A percentile compares a stretch with the other conserved stretches of the same genome.
phyloP scores from a whole-genome alignment of 1,139 yeast genomes.

The Suhomyces taliae region DNA sequence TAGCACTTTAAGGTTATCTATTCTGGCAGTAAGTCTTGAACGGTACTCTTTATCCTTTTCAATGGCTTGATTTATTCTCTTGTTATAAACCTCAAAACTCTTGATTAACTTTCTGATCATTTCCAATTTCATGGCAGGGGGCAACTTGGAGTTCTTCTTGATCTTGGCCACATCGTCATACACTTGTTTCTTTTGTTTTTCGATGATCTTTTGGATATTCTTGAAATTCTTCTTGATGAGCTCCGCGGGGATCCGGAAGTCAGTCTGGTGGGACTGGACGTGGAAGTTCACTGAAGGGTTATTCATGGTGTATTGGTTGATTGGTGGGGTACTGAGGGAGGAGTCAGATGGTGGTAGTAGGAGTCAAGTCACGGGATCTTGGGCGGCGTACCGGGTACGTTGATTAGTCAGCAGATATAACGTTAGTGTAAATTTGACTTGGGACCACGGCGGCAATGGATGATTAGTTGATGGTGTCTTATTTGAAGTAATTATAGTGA shows the following conservation, averaged over 20 bases:
- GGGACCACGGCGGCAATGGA: no score
- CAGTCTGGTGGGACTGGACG: slow-evolving; percentile 47
- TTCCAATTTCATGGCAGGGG: slow-evolving; percentile 28
- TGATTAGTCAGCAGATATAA: neutral
- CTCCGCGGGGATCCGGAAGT: slow-evolving; percentile 63
- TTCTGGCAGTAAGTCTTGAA: slow-evolving; percentile 45
- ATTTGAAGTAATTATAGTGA: no score
- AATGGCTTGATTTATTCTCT: slow-evolving; percentile 39
- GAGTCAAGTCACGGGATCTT: neutral
- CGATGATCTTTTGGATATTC: slow-evolving; percentile 55
- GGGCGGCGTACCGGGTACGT: neutral
- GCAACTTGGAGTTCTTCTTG: slow-evolving; percentile 26
- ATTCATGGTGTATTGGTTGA: slow-evolving; percentile 24
- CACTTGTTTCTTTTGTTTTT: slow-evolving; percentile 48
- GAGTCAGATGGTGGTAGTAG: neutral
- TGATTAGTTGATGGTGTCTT: no score
- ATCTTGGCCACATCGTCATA: slow-evolving; percentile 40
- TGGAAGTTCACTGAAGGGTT: slow-evolving; percentile 45
- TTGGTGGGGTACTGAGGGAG: neutral
- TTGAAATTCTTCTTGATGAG: slow-evolving; percentile 59
- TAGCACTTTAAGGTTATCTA: slow-evolving; percentile 41
- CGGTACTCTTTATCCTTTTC: slow-evolving; percentile 53
- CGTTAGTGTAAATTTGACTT: neutral
- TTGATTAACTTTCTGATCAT: slow-evolving; percentile 40
- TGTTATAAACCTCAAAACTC: slow-evolving; percentile 48